phyloP scores from a whole-genome alignment of 164 flowering plant genomes.

The Dillenia turbinata region DNA sequence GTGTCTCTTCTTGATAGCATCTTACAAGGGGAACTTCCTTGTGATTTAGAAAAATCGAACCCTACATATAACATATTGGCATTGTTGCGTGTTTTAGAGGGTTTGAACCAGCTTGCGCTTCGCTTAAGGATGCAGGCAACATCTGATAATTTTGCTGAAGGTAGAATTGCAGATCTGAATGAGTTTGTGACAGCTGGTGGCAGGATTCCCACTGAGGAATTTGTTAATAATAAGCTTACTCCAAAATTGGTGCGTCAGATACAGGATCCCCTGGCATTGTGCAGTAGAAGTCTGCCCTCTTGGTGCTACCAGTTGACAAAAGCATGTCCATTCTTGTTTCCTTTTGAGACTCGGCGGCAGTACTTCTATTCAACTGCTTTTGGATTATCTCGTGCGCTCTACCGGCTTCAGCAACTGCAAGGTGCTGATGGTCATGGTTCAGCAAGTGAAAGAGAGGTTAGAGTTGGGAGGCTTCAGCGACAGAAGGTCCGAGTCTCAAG shows the following conservation, averaged over 20 bases:
- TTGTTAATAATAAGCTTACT: constrained; percentile 84
- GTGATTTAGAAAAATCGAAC: constrained; percentile 85
- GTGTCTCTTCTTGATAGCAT: constrained; percentile 86
- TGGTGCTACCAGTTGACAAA: constrained; percentile 99
- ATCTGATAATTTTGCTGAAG: constrained; percentile 67
- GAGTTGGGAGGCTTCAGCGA: constrained; percentile 86
- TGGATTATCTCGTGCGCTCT: constrained; percentile 88
- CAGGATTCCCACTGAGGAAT: constrained; percentile 65
- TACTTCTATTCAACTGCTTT: constrained; percentile 98
- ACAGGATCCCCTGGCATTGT: constrained; percentile 92
- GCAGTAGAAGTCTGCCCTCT: constrained; percentile 96
- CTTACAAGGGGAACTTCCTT: constrained; percentile 86
- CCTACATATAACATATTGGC: constrained; percentile 83
- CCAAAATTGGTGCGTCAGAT: constrained; percentile 93
- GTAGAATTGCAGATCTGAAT: constrained; percentile 48
- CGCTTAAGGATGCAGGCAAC: constrained; percentile 64
- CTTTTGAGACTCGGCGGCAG: constrained; percentile 91
- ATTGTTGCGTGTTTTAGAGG: constrained; percentile 78
- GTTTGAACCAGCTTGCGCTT: constrained; percentile 83
- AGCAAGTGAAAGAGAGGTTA: constrained; percentile 75
- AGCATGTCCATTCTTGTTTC: constrained; percentile 95
- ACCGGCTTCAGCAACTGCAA: constrained; percentile 94
- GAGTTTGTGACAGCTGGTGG: constrained; percentile 48
- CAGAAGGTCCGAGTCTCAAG: constrained; percentile 97
- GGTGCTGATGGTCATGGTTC: constrained; percentile 83